phyloP scores from a whole-genome alignment of 768 basidiomycete species.

The Termitomyces sp. region DNA sequence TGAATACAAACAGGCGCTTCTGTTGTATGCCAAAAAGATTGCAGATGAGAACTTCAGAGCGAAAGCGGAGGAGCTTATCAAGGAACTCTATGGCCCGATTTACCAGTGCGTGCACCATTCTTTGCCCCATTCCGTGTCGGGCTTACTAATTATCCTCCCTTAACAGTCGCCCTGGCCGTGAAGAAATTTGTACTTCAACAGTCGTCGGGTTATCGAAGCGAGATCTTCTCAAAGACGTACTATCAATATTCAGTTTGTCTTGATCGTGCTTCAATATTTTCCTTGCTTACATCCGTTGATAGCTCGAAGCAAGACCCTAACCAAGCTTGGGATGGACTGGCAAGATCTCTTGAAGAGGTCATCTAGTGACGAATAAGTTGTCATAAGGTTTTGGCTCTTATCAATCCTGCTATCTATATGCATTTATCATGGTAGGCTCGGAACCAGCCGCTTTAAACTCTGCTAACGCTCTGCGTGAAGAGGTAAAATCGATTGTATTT shows the following conservation, averaged over 20 bases:
- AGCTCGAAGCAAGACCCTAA: slow-evolving; percentile 75
- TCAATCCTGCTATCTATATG: neutral
- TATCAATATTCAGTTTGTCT: slow-evolving; percentile 69
- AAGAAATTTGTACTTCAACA: slow-evolving; percentile 61
- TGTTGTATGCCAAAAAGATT: slow-evolving; percentile 77
- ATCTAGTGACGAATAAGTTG: slow-evolving; percentile 39
- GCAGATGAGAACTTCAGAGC: slow-evolving; percentile 85
- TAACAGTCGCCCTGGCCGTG: slow-evolving; percentile 62
- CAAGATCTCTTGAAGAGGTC: slow-evolving; percentile 74
- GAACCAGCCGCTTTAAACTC: neutral
- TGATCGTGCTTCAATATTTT: neutral
- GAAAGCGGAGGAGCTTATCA: slow-evolving; percentile 89
- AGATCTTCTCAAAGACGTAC: slow-evolving; percentile 77
- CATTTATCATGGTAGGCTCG: neutral
- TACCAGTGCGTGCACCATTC: slow-evolving; percentile 69
- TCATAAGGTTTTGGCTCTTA: neutral
- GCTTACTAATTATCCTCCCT: neutral
- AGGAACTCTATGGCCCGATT: slow-evolving; percentile 85
- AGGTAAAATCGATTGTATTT: neutral
- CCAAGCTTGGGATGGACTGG: slow-evolving; percentile 76
- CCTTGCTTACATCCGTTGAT: slow-evolving; percentile 1
- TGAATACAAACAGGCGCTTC: slow-evolving; percentile 77
- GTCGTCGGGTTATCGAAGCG: slow-evolving; percentile 74
- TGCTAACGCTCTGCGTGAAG: neutral
- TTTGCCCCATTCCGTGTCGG: neutral